Evolutionary conservation across 805 yeast species (phyloP).

Genomic region (Saturnispora sekii): DNA sequence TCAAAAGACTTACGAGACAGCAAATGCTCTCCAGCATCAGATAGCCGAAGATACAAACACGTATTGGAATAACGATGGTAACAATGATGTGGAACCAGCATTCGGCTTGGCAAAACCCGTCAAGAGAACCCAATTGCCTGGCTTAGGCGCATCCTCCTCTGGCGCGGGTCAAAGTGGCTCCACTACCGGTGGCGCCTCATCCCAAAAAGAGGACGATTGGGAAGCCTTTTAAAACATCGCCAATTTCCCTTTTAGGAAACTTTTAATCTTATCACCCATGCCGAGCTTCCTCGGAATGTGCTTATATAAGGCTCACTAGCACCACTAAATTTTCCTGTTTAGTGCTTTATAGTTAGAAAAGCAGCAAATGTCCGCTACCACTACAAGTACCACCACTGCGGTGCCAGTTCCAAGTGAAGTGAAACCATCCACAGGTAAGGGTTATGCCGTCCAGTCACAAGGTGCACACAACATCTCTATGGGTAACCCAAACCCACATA

Average conservation of each 20-base stretch:
- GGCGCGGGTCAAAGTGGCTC: slow-evolving; percentile 15
- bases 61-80: slow-evolving; percentile 36
- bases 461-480: slow-evolving; percentile 55
- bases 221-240: slow-evolving; percentile 41
- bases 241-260: slow-evolving; percentile 4
- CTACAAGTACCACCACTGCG: slow-evolving; percentile 2
- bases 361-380: slow-evolving; percentile 3
- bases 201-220: slow-evolving; percentile 48
- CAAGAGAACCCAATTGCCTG: slow-evolving; percentile 47
- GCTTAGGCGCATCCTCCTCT: slow-evolving; percentile 28
- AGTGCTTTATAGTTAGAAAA: too few species aligned
- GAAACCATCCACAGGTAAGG: slow-evolving; percentile 29
- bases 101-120: slow-evolving; percentile 54
- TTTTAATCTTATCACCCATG: background rate
- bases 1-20: slow-evolving; percentile 84
- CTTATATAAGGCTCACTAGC: too few species aligned
- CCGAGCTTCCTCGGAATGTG: too few species aligned
- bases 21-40: slow-evolving; percentile 57
- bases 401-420: slow-evolving; percentile 19
- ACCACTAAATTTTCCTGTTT: too few species aligned
- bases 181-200: too few species aligned
- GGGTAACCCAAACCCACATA: slow-evolving; percentile 43
- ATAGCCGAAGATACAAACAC: slow-evolving; percentile 30
- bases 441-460: slow-evolving; percentile 32
- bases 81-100: slow-evolving; percentile 44